These are phyloP conservation scores for Stephanodiscus minutulus DNA, from an alignment of 108 stramenopile genomes.

Conservation along the genomic window DNA sequence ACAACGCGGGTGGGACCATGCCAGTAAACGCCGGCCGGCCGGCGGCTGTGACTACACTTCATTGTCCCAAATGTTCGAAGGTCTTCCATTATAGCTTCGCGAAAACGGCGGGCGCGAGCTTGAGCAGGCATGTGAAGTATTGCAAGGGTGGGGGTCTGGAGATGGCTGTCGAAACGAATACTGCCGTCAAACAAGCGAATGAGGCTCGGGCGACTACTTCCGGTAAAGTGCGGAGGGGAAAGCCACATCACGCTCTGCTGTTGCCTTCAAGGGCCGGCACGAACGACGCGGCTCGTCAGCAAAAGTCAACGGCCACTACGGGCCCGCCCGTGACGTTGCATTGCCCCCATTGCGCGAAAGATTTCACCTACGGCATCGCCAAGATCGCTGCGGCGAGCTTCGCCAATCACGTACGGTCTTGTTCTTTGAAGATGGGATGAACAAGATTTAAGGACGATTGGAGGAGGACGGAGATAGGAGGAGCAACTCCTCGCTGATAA, in stretches of 20 bases:
- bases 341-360: neutral
- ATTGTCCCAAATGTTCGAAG: slow-evolving; percentile 2
- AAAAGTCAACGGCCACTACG: neutral
- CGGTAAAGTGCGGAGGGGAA: neutral
- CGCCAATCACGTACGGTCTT: neutral
- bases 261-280: neutral
- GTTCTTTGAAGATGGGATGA: neutral
- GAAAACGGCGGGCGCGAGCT: neutral
- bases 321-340: neutral
- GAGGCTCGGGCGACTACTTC: neutral
- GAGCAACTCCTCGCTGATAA: too few relatives aligned
- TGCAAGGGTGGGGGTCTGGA: neutral
- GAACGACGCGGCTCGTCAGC: neutral
- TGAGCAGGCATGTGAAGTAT: neutral
- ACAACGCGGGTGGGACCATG: neutral
- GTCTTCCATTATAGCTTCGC: neutral
- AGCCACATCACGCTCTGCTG: neutral
- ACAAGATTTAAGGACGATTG: too few relatives aligned
- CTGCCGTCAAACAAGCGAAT: neutral
- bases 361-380: neutral
- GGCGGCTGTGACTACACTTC: neutral
- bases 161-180: neutral
- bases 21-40: neutral
- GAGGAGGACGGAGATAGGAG: too few relatives aligned
- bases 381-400: neutral